Base-by-base conservation (phyloP, 192 early-diverging fungal species). In the Backusella australiensis region DNA sequence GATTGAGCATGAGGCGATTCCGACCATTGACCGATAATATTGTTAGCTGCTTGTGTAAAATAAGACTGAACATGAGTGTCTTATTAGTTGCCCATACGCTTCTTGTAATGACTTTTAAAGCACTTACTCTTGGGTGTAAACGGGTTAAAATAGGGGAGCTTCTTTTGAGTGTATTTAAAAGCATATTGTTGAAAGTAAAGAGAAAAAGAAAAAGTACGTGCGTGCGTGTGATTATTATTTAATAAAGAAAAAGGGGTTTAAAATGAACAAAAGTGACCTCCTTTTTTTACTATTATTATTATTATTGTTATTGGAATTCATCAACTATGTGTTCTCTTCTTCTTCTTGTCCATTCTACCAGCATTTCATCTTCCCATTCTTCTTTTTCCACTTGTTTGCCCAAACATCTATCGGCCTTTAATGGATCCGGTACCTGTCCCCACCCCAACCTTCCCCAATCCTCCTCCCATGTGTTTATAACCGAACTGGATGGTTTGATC, bases 341-440 rank as follows among this genome's bases (percentile, higher is more conserved):
- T 71, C 59, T 77, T 34, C 46, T 29, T 39, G 56, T 69, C 73
- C 76, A 72, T 72, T 78, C 80, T 41, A 68, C 53, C 1, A 81
- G 34, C 23, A 83, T 67, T 67, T 83, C 82, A 42, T 83, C 82
- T 77, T 83, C 82, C 82, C 82, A 83, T 46, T 83, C 82, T 59
- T 80, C 78, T 7, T 70, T 73, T 15, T 69, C 65, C 5, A 80
- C 39, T n/a, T 42, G 59, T 26, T 72, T 29, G 2, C 69, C 67
- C 14, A 83, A 42, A 34, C 80, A 80, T 56, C 65, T 35, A 53
- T 80, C 78, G 0, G 69, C 75, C 19, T 46, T 38, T 39, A 83
- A 17, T 19, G 67, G 78, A 41, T 83, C 68, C 3, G 82, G 78
- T 69, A 80, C 78, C 32, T 77, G 42, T 5, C 65, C 46, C 68